These are phyloP conservation scores for Penicillium nordicum DNA, from an alignment of 2,329 filamentous ascomycete species.

Conservation along the genomic window DNA sequence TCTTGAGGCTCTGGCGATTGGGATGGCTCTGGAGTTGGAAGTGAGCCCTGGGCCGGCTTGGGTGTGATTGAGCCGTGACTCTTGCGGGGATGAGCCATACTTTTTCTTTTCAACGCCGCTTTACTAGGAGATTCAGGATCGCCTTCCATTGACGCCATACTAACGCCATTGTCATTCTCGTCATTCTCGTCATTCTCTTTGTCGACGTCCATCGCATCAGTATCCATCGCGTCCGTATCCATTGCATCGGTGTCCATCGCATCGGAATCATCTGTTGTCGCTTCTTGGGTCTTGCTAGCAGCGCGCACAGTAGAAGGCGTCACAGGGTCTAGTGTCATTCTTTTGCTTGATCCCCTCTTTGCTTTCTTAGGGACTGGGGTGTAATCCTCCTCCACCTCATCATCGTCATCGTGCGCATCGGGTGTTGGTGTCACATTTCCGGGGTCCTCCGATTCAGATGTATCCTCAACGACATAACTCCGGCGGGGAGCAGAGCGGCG, in stretches of 20 bases:
- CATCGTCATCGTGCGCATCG: conserved; percentile 48
- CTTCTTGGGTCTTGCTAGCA: conserved; percentile 39
- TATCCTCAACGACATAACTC: conserved; percentile 71
- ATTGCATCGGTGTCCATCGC: conserved; percentile 53
- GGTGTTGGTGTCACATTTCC: conserved; percentile 47
- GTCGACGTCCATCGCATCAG: conserved; percentile 45
- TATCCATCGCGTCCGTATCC: conserved; percentile 52
- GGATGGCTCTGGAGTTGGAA: conserved; percentile 51
- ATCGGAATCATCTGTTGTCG: conserved; percentile 53
- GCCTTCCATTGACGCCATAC: conserved; percentile 38
- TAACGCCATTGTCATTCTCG: conserved; percentile 17
- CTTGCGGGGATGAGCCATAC: conserved; percentile 45
- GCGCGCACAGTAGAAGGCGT: conserved; percentile 40
- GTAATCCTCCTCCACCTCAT: conserved; percentile 69
- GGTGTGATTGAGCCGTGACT: conserved; percentile 42
- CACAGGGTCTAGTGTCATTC: conserved; percentile 49
- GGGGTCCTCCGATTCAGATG: conserved; percentile 69
- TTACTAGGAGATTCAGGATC: conserved; percentile 57
- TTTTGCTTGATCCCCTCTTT: conserved; percentile 56
- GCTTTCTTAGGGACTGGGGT: conserved; percentile 65
- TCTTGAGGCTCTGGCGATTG: conserved; percentile 49
- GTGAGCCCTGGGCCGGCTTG: conserved; percentile 40
- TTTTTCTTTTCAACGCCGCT: conserved; percentile 67
- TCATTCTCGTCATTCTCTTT: conserved; percentile 32
- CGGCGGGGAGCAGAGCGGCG: conserved; percentile 63